phyloP scores from a whole-genome alignment of 352 stramenopile genomes.

The Peronospora belbahrii region DNA sequence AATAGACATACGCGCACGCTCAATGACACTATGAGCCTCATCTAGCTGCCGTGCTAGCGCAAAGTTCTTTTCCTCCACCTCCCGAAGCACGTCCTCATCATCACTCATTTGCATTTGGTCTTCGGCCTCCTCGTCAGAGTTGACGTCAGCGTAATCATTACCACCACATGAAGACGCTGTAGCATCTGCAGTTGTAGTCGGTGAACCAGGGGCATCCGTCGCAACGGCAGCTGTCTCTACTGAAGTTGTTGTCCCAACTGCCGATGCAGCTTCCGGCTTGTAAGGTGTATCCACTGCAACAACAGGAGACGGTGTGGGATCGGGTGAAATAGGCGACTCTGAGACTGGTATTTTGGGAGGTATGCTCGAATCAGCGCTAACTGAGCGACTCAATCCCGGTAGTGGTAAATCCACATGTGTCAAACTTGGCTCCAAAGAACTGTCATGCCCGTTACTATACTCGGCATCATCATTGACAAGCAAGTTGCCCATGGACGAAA shows the following conservation, averaged over 20 bases:
- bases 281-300: constrained; percentile 3
- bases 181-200: constrained; percentile 26
- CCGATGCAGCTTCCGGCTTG: constrained; percentile 9
- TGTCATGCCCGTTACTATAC: constrained; percentile 23
- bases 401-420: constrained; percentile 16
- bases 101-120: constrained; percentile 70
- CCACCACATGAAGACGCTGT: constrained; percentile 29
- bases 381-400: constrained; percentile 31
- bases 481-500: constrained; percentile 41
- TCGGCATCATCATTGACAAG: constrained; percentile 12
- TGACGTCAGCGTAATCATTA: constrained; percentile 76
- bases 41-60: constrained; percentile 72
- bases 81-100: constrained; percentile 62
- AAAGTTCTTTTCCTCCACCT: constrained; percentile 83
- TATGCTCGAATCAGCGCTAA: constrained; percentile 28
- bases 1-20: constrained; percentile 81
- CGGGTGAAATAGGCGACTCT: constrained; percentile 10
- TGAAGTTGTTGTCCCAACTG: too few relatives aligned
- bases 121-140: constrained; percentile 74
- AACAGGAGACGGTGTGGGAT: constrained; percentile 21
- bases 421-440: constrained; percentile 12
- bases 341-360: constrained; percentile 19
- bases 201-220: constrained; percentile 20
- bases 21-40: constrained; percentile 76
- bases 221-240: neutral